Conservation (phyloP, 2,329 filamentous ascomycete species). For the Verticillium klebahnii region DNA sequence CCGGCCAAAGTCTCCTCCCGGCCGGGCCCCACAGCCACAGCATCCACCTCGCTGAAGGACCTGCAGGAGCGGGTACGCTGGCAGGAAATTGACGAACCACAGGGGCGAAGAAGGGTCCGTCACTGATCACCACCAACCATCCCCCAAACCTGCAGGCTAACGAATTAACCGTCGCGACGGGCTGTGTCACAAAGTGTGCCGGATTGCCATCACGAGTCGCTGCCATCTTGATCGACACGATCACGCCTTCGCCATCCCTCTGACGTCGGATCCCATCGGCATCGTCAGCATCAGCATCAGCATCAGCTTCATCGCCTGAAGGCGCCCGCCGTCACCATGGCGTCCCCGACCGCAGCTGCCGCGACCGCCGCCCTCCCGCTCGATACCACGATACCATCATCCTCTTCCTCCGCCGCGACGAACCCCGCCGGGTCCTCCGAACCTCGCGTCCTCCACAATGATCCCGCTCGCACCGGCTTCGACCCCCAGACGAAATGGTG, state of each 20-base stretch:
- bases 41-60: neutral
- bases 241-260: neutral
- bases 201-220: neutral
- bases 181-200: neutral
- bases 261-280: neutral
- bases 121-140: neutral
- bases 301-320: neutral
- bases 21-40: neutral
- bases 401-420: conserved; percentile 8
- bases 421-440: conserved; percentile 11
- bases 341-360: neutral
- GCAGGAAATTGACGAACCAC: neutral
- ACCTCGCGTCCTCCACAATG: conserved; percentile 43
- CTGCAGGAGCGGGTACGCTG: neutral
- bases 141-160: neutral
- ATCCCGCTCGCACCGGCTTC: conserved; percentile 59
- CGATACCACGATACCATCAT: conserved; percentile 6
- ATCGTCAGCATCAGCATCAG: neutral
- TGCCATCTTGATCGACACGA: neutral
- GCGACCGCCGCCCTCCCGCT: neutral
- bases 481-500: conserved; percentile 60
- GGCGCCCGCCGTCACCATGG: neutral
- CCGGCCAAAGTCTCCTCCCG: neutral
- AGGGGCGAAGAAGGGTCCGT: neutral
- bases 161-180: neutral